phyloP scores from a whole-genome alignment of 106 monocot genomes.

The Platanthera zijinensis region DNA sequence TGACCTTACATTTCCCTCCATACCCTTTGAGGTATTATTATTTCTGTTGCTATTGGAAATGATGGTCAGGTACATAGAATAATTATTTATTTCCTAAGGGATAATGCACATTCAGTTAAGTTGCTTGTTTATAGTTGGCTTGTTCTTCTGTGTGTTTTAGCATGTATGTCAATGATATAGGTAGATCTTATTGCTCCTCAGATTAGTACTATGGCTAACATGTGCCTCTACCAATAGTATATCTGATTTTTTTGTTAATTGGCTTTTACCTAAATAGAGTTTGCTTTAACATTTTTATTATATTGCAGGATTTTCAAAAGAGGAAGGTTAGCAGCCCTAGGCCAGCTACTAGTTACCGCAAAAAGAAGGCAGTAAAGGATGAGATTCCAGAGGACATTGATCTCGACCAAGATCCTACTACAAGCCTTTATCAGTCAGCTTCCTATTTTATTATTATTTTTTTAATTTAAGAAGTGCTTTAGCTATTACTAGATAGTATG shows the following conservation, averaged over 20 bases:
- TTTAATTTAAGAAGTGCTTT: slow-evolving; percentile 3
- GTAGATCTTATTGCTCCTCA: background rate
- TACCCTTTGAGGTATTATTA: background rate
- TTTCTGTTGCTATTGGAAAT: background rate
- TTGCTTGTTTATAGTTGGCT: background rate
- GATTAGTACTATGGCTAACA: background rate
- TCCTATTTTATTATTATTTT: slow-evolving; percentile 11
- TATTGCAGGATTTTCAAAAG: slow-evolving; percentile 65
- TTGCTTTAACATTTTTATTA: background rate
- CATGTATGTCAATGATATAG: background rate
- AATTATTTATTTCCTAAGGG: background rate
- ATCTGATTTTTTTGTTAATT: background rate
- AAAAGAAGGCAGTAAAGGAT: slow-evolving; percentile 80
- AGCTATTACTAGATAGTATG: background rate
- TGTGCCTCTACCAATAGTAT: background rate
- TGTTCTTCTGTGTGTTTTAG: background rate
- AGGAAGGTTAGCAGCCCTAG: slow-evolving; percentile 39
- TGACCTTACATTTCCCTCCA: background rate
- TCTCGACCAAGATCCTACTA: slow-evolving; percentile 57
- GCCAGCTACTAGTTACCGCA: slow-evolving; percentile 81
- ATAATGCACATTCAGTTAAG: background rate
- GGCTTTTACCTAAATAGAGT: background rate
- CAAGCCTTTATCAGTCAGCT: slow-evolving; percentile 69
- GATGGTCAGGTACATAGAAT: background rate
- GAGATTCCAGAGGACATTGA: slow-evolving; percentile 64